Conservation (phyloP, 2,329 filamentous ascomycete species). For the Penicillium sp. region DNA sequence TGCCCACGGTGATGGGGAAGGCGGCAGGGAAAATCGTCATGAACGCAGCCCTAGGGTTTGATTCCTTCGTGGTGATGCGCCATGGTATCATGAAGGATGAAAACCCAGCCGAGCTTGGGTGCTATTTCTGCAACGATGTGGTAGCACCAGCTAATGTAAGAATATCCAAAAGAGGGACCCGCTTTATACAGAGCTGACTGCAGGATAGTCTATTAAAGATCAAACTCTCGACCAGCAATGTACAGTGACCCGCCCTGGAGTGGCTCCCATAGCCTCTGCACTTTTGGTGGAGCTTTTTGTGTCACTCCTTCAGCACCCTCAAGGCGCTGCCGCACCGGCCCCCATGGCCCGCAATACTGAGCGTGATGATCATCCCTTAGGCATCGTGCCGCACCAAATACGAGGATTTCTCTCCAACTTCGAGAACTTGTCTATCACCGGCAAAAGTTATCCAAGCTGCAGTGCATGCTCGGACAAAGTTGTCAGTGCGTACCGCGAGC, state of each 20-base stretch:
- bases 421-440: slow-evolving; percentile 57
- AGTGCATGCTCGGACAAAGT: slow-evolving; percentile 62
- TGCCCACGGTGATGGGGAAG: slow-evolving; percentile 95
- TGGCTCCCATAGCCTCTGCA: slow-evolving; percentile 88
- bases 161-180: slow-evolving; percentile 22
- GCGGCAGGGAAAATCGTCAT: slow-evolving; percentile 90
- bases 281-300: slow-evolving; percentile 87
- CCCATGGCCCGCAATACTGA: slow-evolving; percentile 35
- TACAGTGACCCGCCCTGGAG: slow-evolving; percentile 90
- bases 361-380: slow-evolving; percentile 47
- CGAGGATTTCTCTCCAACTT: slow-evolving; percentile 63
- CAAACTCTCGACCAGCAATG: slow-evolving; percentile 97
- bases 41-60: slow-evolving; percentile 94
- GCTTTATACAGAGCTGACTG: slow-evolving; percentile 20
- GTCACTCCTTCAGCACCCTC: slow-evolving; percentile 82
- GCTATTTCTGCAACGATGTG: slow-evolving; percentile 98
- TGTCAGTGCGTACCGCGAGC: slow-evolving; percentile 51
- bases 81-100: slow-evolving; percentile 69
- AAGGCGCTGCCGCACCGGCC: slow-evolving; percentile 45
- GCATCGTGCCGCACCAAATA: slow-evolving; percentile 62
- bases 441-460: slow-evolving; percentile 61
- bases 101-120: slow-evolving; percentile 71
- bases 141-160: slow-evolving; percentile 89
- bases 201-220: slow-evolving; percentile 79
- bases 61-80: slow-evolving; percentile 95